Evolutionary conservation across 2,329 filamentous ascomycete genomes (phyloP), one percentile per base, ranked within the genome.

Genomic region (Hymenotorrendiella dingleyae): DNA sequence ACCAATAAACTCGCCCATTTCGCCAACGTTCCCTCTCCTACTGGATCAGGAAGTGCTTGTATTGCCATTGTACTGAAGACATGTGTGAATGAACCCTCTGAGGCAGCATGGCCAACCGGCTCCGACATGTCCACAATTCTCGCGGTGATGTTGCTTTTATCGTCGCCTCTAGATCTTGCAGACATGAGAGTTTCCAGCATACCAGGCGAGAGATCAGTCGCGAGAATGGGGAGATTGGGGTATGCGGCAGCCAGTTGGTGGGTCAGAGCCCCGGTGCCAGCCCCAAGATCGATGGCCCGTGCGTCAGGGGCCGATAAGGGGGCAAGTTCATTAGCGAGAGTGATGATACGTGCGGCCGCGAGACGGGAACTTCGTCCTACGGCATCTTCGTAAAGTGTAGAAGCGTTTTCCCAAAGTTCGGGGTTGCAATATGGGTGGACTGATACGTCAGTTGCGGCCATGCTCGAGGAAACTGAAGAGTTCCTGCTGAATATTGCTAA

Each of bases 1-100:
- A 8, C 20, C 17, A 44, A 19, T 12, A 44, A 28, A n/a, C 29
- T n/a, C 14, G 36, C 23, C 42, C 42, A 44, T 20, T 35, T 7
- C 4, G 11, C 19, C 10, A 44, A 22, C 6, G 29, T 35, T 7
- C 36, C 28, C 9, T 39, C 26, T 6, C 5, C 22, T 10, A 29
- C 29, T 6, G 42, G 36, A 6, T 40, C 42, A 8, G 29, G 36
- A 10, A 44, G 22, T 11, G 29, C 8, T 35, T 44, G 42, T 22
- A 44, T 32, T 19, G 42, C 42, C 36, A 44, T 40, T 21, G 42
- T 44, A 14, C 42, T 39, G 36, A 44, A 44, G 10, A 44, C 36
- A n/a, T 45, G 42, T 7, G 36, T 35, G 30, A 44, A 44, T 14
- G 29, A 14, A 8, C 29, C 29, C n/a, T 44, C 36, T 2, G 28